Evolutionary conservation across 345 rosid species (phyloP).

Genomic region (Adansonia digitata): DNA sequence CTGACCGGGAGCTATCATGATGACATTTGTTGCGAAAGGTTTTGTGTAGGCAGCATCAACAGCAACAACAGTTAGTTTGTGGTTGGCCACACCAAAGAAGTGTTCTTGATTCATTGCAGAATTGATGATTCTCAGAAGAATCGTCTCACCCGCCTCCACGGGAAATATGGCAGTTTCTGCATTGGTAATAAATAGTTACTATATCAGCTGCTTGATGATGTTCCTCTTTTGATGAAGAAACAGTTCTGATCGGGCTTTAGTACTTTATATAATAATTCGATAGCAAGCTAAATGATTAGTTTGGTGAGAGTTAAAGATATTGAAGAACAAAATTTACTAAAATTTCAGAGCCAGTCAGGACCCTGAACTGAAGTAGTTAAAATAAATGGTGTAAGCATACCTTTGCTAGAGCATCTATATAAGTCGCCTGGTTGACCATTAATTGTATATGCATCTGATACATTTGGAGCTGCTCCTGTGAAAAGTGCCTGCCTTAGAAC

Average conservation of each 20-base stretch:
- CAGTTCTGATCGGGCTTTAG: too few relatives aligned
- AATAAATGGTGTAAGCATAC: constrained; percentile 22
- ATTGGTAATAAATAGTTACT: background rate
- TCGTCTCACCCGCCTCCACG: constrained; percentile 43
- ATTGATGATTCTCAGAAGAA: constrained; percentile 66
- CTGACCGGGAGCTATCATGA: constrained; percentile 73
- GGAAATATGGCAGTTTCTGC: constrained; percentile 50
- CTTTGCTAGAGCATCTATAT: constrained; percentile 74
- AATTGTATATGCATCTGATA: constrained; percentile 82
- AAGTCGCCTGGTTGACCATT: constrained; percentile 98
- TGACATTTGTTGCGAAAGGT: constrained; percentile 53
- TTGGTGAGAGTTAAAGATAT: too few relatives aligned
- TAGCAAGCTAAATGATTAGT: background rate
- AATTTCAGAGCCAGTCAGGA: background rate
- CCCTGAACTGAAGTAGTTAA: background rate
- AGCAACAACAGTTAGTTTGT: constrained; percentile 53
- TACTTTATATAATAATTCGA: too few relatives aligned
- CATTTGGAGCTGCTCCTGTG: constrained; percentile 64
- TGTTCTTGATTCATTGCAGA: constrained; percentile 63
- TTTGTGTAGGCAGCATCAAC: constrained; percentile 60
- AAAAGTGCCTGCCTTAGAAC: constrained; percentile 45
- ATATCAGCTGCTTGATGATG: background rate
- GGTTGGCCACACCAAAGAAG: constrained; percentile 61
- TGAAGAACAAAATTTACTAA: background rate
- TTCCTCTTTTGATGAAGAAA: background rate